Base-by-base conservation (phyloP, 805 yeast species). In the Lachancea meyersii region DNA sequence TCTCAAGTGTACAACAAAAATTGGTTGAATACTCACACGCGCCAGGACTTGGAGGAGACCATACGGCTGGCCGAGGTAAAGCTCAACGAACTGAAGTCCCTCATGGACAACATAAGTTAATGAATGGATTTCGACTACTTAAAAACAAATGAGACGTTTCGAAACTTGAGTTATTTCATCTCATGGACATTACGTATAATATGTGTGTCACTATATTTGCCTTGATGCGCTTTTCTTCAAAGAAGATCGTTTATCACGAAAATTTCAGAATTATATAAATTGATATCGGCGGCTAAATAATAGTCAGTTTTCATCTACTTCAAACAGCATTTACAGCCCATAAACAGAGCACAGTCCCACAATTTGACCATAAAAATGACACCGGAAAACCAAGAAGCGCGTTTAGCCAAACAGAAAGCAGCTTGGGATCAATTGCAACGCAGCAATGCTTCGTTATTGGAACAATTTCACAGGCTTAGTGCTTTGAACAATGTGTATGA, bases 11-110 rank as follows among this genome's bases (percentile, higher is more conserved):
- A 31, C 34, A n/a, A 26, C 5, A 31, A 26, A 5, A 23, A 34
- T 14, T 18, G 36, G 22, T 32, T 33, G 11, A 37, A 31, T 11
- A 23, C 43, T 11, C 56, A 50, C 39, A 51, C 47, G 35, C 32
- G 54, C 27, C 61, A 56, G 36, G 52, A 54, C 30, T 33, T 61
- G 32, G 41, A 40, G 36, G 65, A 61, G 35, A 49, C 60, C 2
- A 51, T 61, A 3, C 48, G 52, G 21, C 40, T 59, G 28, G 52
- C 63, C 9, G 60, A 53, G 43, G 21, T 49, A 19, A 60, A 59
- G 46, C 44, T 61, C 20, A 40, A 47, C 5, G 54, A 55, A 37
- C 49, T 61, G 57, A 53, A 53, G 32, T 19, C 21, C 13, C 41
- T 21, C 16, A 20, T 42, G 13, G 26, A 34, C 18, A 26, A 13